phyloP scores from a whole-genome alignment of 1,284 basidiomycete genomes.

The Ustilago tritici region DNA sequence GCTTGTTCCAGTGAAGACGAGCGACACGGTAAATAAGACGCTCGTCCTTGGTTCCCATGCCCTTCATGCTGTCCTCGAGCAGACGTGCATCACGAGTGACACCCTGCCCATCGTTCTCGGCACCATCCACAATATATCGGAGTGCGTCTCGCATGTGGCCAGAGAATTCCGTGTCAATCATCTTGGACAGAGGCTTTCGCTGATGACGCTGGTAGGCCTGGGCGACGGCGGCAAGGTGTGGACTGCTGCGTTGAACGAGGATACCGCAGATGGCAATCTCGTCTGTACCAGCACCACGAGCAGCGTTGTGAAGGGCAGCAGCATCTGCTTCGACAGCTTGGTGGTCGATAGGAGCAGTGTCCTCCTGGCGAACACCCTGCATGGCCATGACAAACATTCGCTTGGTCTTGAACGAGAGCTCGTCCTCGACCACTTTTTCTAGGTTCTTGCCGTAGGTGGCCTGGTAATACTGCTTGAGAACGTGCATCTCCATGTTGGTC shows the following conservation, averaged over 20 bases:
- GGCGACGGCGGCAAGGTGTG: slow-evolving; percentile 64
- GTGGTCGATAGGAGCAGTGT: slow-evolving; percentile 52
- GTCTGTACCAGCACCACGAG: slow-evolving; percentile 59
- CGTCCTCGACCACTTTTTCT: slow-evolving; percentile 66
- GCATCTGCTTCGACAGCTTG: slow-evolving; percentile 50
- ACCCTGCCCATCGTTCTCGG: slow-evolving; percentile 63
- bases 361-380: slow-evolving; percentile 60
- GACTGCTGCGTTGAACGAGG: slow-evolving; percentile 62
- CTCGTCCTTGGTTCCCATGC: slow-evolving; percentile 66
- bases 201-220: slow-evolving; percentile 58
- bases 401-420: slow-evolving; percentile 68
- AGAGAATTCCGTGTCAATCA: slow-evolving; percentile 64
- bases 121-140: slow-evolving; percentile 66
- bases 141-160: slow-evolving; percentile 67
- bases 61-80: slow-evolving; percentile 66
- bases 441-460: slow-evolving; percentile 59
- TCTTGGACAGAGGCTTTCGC: slow-evolving; percentile 48
- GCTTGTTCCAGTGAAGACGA: slow-evolving; percentile 65
- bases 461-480: slow-evolving; percentile 65
- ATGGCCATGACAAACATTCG: slow-evolving; percentile 64
- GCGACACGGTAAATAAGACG: slow-evolving; percentile 57
- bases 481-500: slow-evolving; percentile 63
- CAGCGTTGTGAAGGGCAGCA: slow-evolving; percentile 42
- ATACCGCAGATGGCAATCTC: slow-evolving; percentile 66
- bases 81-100: slow-evolving; percentile 64